A percentile compares a stretch with the other conserved stretches of the same genome.
Conservation (phyloP, 2,329 filamentous ascomycete genomes). For the Dothiorella sarmentorum region DNA sequence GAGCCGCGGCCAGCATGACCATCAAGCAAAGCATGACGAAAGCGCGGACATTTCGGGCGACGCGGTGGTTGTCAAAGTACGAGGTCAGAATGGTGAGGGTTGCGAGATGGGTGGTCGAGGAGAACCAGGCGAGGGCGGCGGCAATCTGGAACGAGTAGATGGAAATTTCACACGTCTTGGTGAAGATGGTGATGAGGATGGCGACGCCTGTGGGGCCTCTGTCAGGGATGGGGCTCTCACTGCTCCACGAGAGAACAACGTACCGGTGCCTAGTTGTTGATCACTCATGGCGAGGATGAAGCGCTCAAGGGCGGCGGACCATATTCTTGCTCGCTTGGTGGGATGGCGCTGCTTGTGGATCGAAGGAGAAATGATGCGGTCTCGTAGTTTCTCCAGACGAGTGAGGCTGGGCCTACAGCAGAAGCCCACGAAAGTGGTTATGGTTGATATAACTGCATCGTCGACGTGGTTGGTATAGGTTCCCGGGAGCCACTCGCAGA, state of each 20-base stretch:
- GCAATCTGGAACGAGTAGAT: slow-evolving; percentile 26
- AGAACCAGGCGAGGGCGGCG: slow-evolving; percentile 27
- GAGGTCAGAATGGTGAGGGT: slow-evolving; percentile 22
- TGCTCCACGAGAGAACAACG: too few species aligned
- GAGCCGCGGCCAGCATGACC: slow-evolving; percentile 9
- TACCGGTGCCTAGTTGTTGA: slow-evolving; percentile 28
- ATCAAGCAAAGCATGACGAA: slow-evolving; percentile 4
- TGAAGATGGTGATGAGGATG: slow-evolving; percentile 25
- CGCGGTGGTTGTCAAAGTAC: slow-evolving; percentile 21
- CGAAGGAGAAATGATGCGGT: background rate
- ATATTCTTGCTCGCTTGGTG: background rate
- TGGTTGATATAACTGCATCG: background rate
- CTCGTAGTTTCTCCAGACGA: background rate
- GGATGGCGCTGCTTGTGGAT: background rate
- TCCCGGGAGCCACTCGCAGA: background rate
- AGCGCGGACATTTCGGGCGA: background rate
- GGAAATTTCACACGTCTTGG: slow-evolving; percentile 25
- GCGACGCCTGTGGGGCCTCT: too few species aligned
- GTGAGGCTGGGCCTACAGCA: background rate
- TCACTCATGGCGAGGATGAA: slow-evolving; percentile 31
- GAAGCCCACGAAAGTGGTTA: background rate
- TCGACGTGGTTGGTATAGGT: slow-evolving; percentile 1
- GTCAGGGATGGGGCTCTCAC: too few species aligned
- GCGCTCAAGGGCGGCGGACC: slow-evolving; percentile 16
- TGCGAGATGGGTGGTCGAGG: slow-evolving; percentile 25